Evolutionary conservation across 2,329 filamentous ascomycete genomes (phyloP).

Genomic region (Apiospora pterosperma): DNA sequence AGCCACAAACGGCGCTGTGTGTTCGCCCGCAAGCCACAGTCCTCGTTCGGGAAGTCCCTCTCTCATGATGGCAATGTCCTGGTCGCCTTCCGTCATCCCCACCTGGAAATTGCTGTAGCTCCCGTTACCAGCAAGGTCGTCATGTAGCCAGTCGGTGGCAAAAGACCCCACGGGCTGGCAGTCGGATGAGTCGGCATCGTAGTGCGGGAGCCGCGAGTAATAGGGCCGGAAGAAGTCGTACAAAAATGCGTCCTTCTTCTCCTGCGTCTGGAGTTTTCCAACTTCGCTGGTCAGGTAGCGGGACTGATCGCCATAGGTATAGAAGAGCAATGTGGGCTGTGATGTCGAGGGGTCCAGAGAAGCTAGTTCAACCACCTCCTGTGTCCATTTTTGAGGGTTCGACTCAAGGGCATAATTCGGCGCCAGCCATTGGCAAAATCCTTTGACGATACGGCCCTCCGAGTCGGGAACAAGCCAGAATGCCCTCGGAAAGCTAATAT

Average conservation of each 20-base stretch:
- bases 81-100: slow-evolving; percentile 66
- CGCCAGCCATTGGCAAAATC: slow-evolving; percentile 73
- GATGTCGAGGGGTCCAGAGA: slow-evolving; percentile 54
- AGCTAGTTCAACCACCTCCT: slow-evolving; percentile 75
- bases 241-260: slow-evolving; percentile 52
- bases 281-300: slow-evolving; percentile 47
- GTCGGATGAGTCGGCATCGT: slow-evolving; percentile 44
- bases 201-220: slow-evolving; percentile 71
- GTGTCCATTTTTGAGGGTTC: slow-evolving; percentile 65
- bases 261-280: slow-evolving; percentile 35
- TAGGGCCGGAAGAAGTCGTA: slow-evolving; percentile 73
- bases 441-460: slow-evolving; percentile 44
- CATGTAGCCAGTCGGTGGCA: slow-evolving; percentile 74
- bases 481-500: slow-evolving; percentile 68
- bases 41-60: slow-evolving; percentile 62
- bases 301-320: slow-evolving; percentile 65
- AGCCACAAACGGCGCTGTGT: slow-evolving; percentile 86
- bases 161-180: slow-evolving; percentile 64
- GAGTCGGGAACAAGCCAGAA: slow-evolving; percentile 62
- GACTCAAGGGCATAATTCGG: slow-evolving; percentile 63
- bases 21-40: slow-evolving; percentile 85
- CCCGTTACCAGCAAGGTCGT: slow-evolving; percentile 76
- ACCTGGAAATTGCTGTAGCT: slow-evolving; percentile 85
- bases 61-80: slow-evolving; percentile 65
- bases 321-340: slow-evolving; percentile 85